Evolutionary conservation across 805 yeast species (phyloP), one percentile per base, ranked within the genome.

Genomic region (Pichia cephalocereana): DNA sequence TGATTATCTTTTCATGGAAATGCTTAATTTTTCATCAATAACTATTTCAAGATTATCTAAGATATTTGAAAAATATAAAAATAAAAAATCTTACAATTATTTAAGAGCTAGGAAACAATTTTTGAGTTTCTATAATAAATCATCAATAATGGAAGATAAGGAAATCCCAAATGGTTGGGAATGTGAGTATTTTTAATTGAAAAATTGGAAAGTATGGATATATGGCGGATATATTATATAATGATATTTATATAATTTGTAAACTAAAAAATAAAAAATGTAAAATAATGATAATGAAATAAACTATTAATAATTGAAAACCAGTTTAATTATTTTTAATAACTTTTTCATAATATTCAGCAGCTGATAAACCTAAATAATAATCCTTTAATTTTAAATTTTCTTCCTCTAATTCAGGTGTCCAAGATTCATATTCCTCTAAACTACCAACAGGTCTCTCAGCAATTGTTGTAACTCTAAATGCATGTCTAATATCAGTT

Each of bases 381-480:
- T 56, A 54, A n/a, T 53, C 52, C 3, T 57, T 49, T 6, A 46
- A 27, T 28, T 46, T 46, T 9, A 55, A 43, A 18, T 38, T 42
- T 36, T 57, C 52, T 28, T 46, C 45, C 46, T 63, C 64, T 15
- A 47, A 31, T 41, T 62, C 67, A 18, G 61, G 63, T 23, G 59
- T 50, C 69, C 69, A 65, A 32, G 49, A 50, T 7, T 62, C 53
- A 44, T 51, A 62, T 46, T 65, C 67, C 42, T 63, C 60, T 46
- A 62, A 53, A 45, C 57, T 56, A 2, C 56, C 63, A 41, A 63
- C 56, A 2, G 91, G 91, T 59, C 82, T 70, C 62, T 85, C 91
- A 17, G 82, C 90, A 55, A 76, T 75, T 6, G 85, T 81, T n/a
- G 89, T 82, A 48, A 83, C 75, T 64, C 91, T 75, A 58, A 80